Evolutionary conservation across 1,139 yeast genomes (phyloP), one percentile per base, ranked within the genome.

Genomic region (Torulaspora pretoriensis): DNA sequence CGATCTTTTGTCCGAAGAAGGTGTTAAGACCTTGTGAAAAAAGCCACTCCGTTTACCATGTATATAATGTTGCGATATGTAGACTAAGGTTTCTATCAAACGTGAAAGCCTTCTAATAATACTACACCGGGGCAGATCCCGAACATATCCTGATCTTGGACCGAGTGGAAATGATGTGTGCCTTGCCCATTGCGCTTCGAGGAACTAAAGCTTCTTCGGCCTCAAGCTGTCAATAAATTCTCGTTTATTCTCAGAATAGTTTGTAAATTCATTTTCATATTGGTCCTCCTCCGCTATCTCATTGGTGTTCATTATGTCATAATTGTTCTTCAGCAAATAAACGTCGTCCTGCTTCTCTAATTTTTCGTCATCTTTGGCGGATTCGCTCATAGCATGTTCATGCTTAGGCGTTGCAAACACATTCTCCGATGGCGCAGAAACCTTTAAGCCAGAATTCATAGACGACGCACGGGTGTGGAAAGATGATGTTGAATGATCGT

Each of bases 1-100:
- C 43, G 83, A 83, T 57, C 70, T 83, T 52, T 65, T 76, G 47
- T 66, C 64, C 45, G 86, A 81, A 59, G 66, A 72, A 10, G 53
- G 45, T 9, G 39, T 47, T 19, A 47, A 41, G 31, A 42, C 45
- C 9, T 41, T 47, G 32, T 35, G 31, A 37, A 13, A 13, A 13
- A 25, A 24, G 26, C 34, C 35, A 8, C 32, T 38, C 36, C 29
- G 37, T 38, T 39, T 32, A 34, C 42, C 45, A 27, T 43, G 47
- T 45, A 45, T 38, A 45, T 42, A 45, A 32, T 31, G 13, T 38
- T 17, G 31, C 35, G 30, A 38, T 31, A 38, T 19, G 24, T 14
- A 31, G 16, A 17, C 7, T 23, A 22, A 31, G 12, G 16, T 38
- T 6, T 27, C 45, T 27, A 16, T 29, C 28, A 10, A 12, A 9